Base-by-base conservation (phyloP, 2,329 filamentous ascomycete species). In the Xylariaceae sp. region DNA sequence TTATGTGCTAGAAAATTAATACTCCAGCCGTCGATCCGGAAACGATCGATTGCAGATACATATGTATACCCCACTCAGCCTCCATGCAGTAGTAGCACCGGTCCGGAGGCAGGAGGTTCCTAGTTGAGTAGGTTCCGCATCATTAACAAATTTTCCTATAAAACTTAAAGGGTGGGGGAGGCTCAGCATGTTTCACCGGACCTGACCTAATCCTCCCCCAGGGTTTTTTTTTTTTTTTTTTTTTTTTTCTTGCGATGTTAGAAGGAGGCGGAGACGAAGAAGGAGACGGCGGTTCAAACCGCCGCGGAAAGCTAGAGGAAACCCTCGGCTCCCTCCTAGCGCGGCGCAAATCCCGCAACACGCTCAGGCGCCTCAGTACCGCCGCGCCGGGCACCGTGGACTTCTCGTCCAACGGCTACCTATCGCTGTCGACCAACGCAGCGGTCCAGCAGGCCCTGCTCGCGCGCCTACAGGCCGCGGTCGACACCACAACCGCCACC, bases 321-420 rank as follows among this genome's bases (percentile, higher is more conserved):
- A 64, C 52, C 3, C 60, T 70, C 7, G 56, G 55, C 18, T 32
- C 44, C n/a, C 54, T 61, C 41, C 56, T 71, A 26, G 59, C 55
- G 7, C 61, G 50, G 9, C 67, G 68, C 29, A 62, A 63, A 51
- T 60, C 60, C 3, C 69, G 72, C 16, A 71, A 70, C 10, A 75
- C 71, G 50, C 71, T 80, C 7, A 77, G 81, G n/a, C 70, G 67
- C 5, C 68, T 83, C 18, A 81, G 73, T 0, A 70, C 89, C 2
- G 83, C 88, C 2, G 88, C 88, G 0, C 81, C 88, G 1, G 85
- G 81, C 19, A 88, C 84, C 20, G 83, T 87, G 47, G 91, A 96
- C 74, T 89, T 96, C 67, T 87, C 88, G 20, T 93, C 90, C 67
- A 88, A 92, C 70, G 84, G 84, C 52, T 89, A 95, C 69, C 90